These are phyloP conservation scores for Leccinum olivaceopallidum DNA, from an alignment of 768 basidiomycete species.

Conservation along the genomic window DNA sequence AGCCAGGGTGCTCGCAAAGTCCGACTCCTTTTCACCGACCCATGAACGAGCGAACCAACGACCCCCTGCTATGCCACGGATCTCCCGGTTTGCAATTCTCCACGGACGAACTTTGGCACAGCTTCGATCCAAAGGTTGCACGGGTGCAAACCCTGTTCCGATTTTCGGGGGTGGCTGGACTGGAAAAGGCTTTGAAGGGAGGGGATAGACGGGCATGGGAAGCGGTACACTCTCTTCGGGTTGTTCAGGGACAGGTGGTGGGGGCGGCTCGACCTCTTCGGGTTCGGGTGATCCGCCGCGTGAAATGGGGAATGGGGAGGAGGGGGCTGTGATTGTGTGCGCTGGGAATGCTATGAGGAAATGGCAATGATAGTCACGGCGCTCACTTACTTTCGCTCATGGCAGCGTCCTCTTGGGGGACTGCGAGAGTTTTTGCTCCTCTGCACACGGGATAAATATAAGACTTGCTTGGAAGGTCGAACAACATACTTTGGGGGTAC, in stretches of 20 bases:
- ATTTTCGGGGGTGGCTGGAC: conserved; percentile 80
- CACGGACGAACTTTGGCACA: conserved; percentile 66
- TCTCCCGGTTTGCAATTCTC: conserved; percentile 73
- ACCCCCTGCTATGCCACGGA: conserved; percentile 80
- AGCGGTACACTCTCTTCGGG: conserved; percentile 52
- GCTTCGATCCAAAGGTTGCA: conserved; percentile 64
- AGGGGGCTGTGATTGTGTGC: conserved; percentile 69
- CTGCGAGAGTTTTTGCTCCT: conserved; percentile 27
- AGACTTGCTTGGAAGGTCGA: background rate
- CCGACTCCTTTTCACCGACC: conserved; percentile 83
- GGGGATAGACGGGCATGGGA: conserved; percentile 65
- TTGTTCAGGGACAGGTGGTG: conserved; percentile 33
- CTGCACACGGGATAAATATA: conserved; percentile 27
- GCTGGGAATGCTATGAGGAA: conserved; percentile 35
- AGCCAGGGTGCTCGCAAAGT: conserved; percentile 46
- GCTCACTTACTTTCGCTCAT: conserved; percentile 62
- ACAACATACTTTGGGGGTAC: conserved; percentile 31
- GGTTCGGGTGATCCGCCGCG: conserved; percentile 49
- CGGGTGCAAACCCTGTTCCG: conserved; percentile 67
- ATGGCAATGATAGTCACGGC: background rate
- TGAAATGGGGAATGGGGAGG: conserved; percentile 55
- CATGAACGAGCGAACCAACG: conserved; percentile 80
- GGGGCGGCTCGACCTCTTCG: conserved; percentile 36
- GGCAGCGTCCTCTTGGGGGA: conserved; percentile 48
- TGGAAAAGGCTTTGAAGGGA: conserved; percentile 81